phyloP scores from a whole-genome alignment of 2,329 filamentous ascomycete species.

The Talaromyces albobiverticillius region DNA sequence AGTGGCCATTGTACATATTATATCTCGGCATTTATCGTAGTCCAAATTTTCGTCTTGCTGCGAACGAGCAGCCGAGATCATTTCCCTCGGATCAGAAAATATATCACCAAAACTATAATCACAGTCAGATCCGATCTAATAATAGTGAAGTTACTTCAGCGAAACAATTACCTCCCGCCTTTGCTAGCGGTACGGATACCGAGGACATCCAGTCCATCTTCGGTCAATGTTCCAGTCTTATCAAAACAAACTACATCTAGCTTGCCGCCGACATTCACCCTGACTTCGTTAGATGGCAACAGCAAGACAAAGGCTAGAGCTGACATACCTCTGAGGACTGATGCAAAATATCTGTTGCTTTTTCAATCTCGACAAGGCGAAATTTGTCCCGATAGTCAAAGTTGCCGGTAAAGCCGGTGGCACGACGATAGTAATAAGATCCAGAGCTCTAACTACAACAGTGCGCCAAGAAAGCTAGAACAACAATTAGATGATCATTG shows the following conservation, averaged over 20 bases:
- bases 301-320: neutral
- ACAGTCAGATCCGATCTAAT: constrained; percentile 16
- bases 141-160: neutral
- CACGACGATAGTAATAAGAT: constrained; percentile 96
- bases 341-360: constrained; percentile 95
- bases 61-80: constrained; percentile 55
- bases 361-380: constrained; percentile 82
- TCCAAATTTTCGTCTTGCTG: constrained; percentile 60
- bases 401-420: constrained; percentile 93
- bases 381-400: constrained; percentile 93
- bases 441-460: constrained; percentile 86
- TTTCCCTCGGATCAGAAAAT: constrained; percentile 60
- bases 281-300: constrained; percentile 6
- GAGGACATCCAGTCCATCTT: constrained; percentile 91
- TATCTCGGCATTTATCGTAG: constrained; percentile 63
- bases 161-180: constrained; percentile 41
- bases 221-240: constrained; percentile 96
- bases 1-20: constrained; percentile 92
- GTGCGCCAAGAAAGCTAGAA: constrained; percentile 75
- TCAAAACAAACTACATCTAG: constrained; percentile 96
- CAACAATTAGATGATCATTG: constrained; percentile 19
- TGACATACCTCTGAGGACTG: constrained; percentile 69
- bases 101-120: constrained; percentile 67
- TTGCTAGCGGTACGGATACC: constrained; percentile 76
- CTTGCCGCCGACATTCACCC: constrained; percentile 95